Conservation (phyloP, 2,329 filamentous ascomycete genomes). For the Phoma sp. region DNA sequence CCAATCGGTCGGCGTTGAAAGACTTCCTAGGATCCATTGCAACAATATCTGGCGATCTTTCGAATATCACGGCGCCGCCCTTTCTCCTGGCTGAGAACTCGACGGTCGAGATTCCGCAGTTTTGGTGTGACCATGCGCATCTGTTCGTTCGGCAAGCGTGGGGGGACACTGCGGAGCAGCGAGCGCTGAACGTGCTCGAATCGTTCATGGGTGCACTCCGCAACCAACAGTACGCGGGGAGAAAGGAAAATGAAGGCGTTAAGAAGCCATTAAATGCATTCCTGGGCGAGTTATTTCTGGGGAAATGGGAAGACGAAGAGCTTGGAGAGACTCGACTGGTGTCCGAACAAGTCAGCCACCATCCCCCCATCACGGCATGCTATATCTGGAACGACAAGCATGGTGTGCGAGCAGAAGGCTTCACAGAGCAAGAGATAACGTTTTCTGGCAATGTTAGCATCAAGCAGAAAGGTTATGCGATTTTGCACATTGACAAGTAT, state of each 20-base stretch:
- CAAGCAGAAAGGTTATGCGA: constrained; percentile 55
- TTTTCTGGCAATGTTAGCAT: constrained; percentile 54
- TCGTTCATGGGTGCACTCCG: constrained; percentile 57
- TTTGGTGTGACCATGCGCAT: constrained; percentile 54
- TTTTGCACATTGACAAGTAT: constrained; percentile 52
- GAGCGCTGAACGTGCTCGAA: constrained; percentile 55
- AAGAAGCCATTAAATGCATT: constrained; percentile 61
- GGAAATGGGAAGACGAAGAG: constrained; percentile 37
- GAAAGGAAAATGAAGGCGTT: constrained; percentile 50
- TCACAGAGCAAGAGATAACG: constrained; percentile 55
- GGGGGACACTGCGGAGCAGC: constrained; percentile 47
- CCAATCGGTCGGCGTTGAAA: constrained; percentile 40
- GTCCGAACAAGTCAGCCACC: constrained; percentile 55
- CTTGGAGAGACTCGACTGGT: constrained; percentile 50
- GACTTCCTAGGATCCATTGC: constrained; percentile 50
- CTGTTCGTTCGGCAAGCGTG: constrained; percentile 55
- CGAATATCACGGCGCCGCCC: constrained; percentile 55
- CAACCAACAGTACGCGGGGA: constrained; percentile 56
- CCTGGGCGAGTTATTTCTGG: constrained; percentile 56
- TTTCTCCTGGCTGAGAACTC: constrained; percentile 54
- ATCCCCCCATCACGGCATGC: constrained; percentile 56
- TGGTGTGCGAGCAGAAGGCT: constrained; percentile 53
- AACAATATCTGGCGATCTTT: constrained; percentile 54
- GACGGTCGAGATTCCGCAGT: constrained; percentile 54
- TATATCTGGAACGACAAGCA: constrained; percentile 54